Evolutionary conservation across 441 rosid genomes (phyloP).

Genomic region (Croton setiger): DNA sequence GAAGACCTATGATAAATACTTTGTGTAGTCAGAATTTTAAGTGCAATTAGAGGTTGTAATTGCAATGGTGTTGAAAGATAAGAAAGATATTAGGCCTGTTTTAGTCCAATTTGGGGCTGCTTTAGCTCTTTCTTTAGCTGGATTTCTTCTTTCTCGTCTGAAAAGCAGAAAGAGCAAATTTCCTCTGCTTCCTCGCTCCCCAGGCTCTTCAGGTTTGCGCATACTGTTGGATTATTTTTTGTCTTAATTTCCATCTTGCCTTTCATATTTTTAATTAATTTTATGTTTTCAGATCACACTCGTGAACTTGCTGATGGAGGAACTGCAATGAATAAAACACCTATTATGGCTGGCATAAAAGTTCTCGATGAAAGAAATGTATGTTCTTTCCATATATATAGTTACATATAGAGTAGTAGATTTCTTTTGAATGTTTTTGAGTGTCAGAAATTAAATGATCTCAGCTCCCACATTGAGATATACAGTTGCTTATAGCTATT

Average conservation of each 20-base stretch:
- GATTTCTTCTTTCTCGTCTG: constrained; percentile 55
- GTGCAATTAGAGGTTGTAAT: constrained; percentile 5
- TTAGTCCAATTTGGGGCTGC: constrained; percentile 64
- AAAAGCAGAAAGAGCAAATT: constrained; percentile 36
- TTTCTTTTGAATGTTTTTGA: neutral
- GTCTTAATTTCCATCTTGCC: neutral
- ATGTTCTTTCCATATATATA: constrained; percentile 18
- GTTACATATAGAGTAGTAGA: neutral
- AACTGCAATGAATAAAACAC: constrained; percentile 16
- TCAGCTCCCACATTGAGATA: neutral
- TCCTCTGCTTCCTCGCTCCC: constrained; percentile 38
- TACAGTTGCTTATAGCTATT: neutral
- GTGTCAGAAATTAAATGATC: neutral
- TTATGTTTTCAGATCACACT: constrained; percentile 19
- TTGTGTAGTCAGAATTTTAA: constrained; percentile 4
- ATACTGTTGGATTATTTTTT: neutral
- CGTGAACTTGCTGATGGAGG: constrained; percentile 19
- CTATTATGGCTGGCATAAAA: constrained; percentile 17
- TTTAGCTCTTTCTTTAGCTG: constrained; percentile 64
- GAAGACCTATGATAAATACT: constrained; percentile 27
- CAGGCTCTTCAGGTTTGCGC: constrained; percentile 40
- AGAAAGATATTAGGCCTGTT: constrained; percentile 49
- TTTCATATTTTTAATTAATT: constrained; percentile 1
- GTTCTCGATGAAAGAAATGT: constrained; percentile 29
- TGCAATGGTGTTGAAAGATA: constrained; percentile 37